Evolutionary conservation across 1,139 yeast species (phyloP).

Genomic region (Maudiozyma humilis): DNA sequence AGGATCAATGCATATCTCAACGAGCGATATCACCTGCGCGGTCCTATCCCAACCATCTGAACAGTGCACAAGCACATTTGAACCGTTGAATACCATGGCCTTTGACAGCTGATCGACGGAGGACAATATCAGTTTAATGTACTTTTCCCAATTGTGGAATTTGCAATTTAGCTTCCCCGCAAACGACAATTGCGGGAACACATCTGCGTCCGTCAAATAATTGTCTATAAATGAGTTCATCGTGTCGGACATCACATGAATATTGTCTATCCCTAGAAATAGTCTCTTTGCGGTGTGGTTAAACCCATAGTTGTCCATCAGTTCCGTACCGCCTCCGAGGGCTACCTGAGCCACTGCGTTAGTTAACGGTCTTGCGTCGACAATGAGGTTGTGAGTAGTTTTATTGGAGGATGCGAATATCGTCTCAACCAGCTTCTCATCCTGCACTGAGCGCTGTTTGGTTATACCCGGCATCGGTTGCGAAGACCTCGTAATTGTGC

Average conservation of each 20-base stretch:
- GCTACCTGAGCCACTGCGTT: constrained; percentile 97
- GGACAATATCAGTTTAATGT: constrained; percentile 58
- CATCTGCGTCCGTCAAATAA: constrained; percentile 57
- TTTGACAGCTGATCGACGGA: constrained; percentile 74
- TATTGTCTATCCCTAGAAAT: constrained; percentile 86
- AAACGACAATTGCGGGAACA: neutral
- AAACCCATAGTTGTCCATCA: constrained; percentile 69
- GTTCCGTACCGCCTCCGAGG: constrained; percentile 93
- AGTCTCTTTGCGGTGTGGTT: constrained; percentile 46
- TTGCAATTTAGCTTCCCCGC: constrained; percentile 4
- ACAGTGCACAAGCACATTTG: constrained; percentile 83
- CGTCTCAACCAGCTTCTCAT: constrained; percentile 71
- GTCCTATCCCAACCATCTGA: constrained; percentile 99
- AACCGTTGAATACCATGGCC: constrained; percentile 70
- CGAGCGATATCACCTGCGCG: constrained; percentile 74
- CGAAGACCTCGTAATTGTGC: constrained; percentile 80
- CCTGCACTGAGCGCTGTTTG: constrained; percentile 83
- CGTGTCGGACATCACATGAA: constrained; percentile 90
- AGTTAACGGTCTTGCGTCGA: constrained; percentile 86
- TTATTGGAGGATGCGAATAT: constrained; percentile 38
- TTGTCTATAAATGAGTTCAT: constrained; percentile 54
- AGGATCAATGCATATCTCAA: constrained; percentile 86
- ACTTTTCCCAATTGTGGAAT: constrained; percentile 74
- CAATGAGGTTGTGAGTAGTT: constrained; percentile 48
- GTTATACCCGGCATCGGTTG: constrained; percentile 91